A percentile compares a stretch with the other conserved stretches of the same genome.
phyloP scores from a whole-genome alignment of 1,284 basidiomycete species.

The Ceratobasidium papillatum region DNA sequence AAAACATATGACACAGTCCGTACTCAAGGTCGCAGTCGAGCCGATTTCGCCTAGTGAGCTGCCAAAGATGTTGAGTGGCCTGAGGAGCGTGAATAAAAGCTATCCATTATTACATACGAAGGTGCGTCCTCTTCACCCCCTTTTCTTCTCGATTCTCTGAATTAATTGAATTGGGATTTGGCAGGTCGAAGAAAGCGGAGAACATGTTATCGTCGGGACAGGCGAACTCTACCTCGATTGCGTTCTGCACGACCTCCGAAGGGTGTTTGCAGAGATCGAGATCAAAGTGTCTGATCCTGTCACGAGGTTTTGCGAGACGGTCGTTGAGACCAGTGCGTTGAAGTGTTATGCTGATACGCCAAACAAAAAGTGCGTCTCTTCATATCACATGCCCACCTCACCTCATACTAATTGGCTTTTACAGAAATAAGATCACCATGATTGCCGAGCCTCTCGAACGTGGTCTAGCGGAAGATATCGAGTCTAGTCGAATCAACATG shows the following conservation, averaged over 20 bases:
- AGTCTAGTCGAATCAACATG: slow-evolving; percentile 90
- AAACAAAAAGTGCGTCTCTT: slow-evolving; percentile 86
- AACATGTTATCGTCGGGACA: slow-evolving; percentile 96
- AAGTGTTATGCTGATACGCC: slow-evolving; percentile 99
- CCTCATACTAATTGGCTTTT: not conserved
- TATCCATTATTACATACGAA: slow-evolving; percentile 95
- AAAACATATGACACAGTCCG: slow-evolving; percentile 95
- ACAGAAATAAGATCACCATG: slow-evolving; percentile 95
- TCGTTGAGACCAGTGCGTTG: slow-evolving; percentile 95
- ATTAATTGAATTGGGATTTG: not conserved
- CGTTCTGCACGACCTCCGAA: slow-evolving; percentile 94
- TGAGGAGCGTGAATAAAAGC: slow-evolving; percentile 97
- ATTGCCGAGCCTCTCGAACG: slow-evolving; percentile 95
- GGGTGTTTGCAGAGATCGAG: slow-evolving; percentile 96
- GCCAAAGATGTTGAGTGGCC: slow-evolving; percentile 97
- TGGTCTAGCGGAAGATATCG: slow-evolving; percentile 94
- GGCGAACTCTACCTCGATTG: slow-evolving; percentile 98
- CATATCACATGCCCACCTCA: slow-evolving; percentile 20
- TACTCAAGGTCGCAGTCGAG: slow-evolving; percentile 99
- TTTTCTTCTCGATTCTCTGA: not conserved
- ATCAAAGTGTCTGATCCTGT: slow-evolving; percentile 99
- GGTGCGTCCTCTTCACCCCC: slow-evolving; percentile 57
- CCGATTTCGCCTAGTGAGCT: slow-evolving; percentile 97
- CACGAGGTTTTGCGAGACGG: slow-evolving; percentile 98
- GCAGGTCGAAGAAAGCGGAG: slow-evolving; percentile 86